Base-by-base conservation (phyloP, 768 basidiomycete species). In the Ramaria sp. region DNA sequence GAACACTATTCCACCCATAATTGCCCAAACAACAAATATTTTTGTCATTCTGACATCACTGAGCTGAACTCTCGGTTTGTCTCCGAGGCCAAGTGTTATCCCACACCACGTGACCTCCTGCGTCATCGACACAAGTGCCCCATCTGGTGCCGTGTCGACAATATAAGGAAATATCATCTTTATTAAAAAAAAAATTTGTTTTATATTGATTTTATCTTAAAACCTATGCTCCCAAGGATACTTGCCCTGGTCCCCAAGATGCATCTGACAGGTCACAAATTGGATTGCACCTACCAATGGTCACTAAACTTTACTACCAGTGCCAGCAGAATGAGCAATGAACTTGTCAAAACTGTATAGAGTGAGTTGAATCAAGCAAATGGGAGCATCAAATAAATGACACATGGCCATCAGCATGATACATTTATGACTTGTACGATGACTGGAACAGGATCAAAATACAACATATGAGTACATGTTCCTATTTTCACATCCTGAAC, bases 231-330 rank as follows among this genome's bases (percentile, higher is more conserved):
- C 3, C 48, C 58, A 15, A 22, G 45, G 11, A 60, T 65, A 20
- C 58, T 52, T 5, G 47, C 58, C 22, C 57, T 59, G 3, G 50
- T 64, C 34, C 63, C 62, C 17, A 61, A 63, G n/a, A 52, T 62
- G 22, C 65, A 63, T 38, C 46, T 66, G 54, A 62, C n/a, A 20
- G 64, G 62, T n/a, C 64, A 65, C 46, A 56, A 60, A 31, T 62
- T 63, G 4, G 59, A 63, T 4, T 65, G 64, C 50, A 50, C 51
- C 24, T 63, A 61, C 31, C 49, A 53, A 6, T 65, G 48, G 41
- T 64, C 22, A 19, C 20, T 17, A 10, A 19, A 47, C 20, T 24
- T 9, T 19, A 9, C 20, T 47, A 19, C 7, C 7, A 19, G 45
- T 9, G 15, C 7, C 10, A 19, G 45, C 10, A 7, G 45, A 10